These are phyloP conservation scores for Vanderwaltozyma tropicalis DNA, from an alignment of 805 yeast genomes.

Conservation along the genomic window DNA sequence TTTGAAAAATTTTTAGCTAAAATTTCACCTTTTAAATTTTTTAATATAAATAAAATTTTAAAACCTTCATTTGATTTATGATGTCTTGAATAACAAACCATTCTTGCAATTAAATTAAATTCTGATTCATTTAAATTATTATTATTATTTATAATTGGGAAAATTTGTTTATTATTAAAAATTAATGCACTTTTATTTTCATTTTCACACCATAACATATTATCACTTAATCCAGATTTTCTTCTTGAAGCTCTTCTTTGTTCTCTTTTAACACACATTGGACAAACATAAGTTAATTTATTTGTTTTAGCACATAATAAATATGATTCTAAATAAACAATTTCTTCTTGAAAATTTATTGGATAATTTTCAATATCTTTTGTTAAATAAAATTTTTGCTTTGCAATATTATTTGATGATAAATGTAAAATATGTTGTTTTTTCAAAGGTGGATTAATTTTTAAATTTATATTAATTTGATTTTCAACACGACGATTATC, in stretches of 20 bases:
- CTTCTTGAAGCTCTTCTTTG: constrained; percentile 89
- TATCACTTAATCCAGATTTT: constrained; percentile 69
- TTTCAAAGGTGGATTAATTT: constrained; percentile 62
- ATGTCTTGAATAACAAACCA: constrained; percentile 93
- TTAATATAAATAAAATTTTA: constrained; percentile 56
- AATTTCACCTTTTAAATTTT: constrained; percentile 47
- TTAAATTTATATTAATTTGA: constrained; percentile 69
- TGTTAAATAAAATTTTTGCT: constrained; percentile 67
- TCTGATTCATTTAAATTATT: constrained; percentile 1
- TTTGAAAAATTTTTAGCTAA: constrained; percentile 64
- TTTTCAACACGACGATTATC: constrained; percentile 86
- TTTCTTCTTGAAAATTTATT: constrained; percentile 38
- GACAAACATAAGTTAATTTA: constrained; percentile 65
- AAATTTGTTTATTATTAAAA: constrained; percentile 82
- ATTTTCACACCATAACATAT: constrained; percentile 65
- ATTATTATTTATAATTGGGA: constrained; percentile 33
- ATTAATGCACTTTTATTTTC: constrained; percentile 74
- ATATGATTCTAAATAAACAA: constrained; percentile 65
- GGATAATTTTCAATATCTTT: constrained; percentile 34
- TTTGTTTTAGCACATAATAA: constrained; percentile 45
- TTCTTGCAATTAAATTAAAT: constrained; percentile 53
- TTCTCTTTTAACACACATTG: constrained; percentile 85
- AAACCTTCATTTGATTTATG: constrained; percentile 86
- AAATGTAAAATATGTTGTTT: constrained; percentile 61
- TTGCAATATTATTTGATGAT: constrained; percentile 80